Evolutionary conservation across 73 alveolate species (phyloP), one percentile per base, ranked within the genome.

Genomic region (Paramecium octaurelia): DNA sequence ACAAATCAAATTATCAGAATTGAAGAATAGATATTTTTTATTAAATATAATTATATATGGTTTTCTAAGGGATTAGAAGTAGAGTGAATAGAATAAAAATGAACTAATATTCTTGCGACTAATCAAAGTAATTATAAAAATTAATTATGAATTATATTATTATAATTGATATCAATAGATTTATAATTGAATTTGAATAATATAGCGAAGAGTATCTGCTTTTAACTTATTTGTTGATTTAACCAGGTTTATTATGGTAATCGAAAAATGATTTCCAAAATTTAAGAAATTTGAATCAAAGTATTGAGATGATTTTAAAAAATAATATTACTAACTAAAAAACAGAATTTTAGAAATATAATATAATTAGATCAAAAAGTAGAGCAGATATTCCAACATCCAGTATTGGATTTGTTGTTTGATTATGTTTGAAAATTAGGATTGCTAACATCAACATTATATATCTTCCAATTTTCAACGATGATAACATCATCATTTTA

Each of bases 381-480:
- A n/a, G 21, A 3, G 16, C 60, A 38, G 35, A 75, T 75, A 38
- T 38, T 38, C 46, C 57, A 35, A 24, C 60, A 64, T 64, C 84
- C 84, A 64, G 84, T 31, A 64, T 34, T 64, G 4, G 44, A 64
- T 64, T 64, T 64, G 3, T 27, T 20, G 21, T 54, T 54, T n/a
- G 44, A 34, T 64, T 64, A 31, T 12, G 31, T 64, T 64, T 64
- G 46, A 31, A 34, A 31, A 64, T 64, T 64, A 27, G 84, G 84
- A 27, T 64, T 64, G 46, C 84, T 64, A 8, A 64, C 84, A 64
- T 64, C 84, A 27, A 64, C 84, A 34, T 75, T 75, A 42, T 75
- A 75, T 4, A 16, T 21, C 12, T 75, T 75, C 88, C 88, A 75
- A 20, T 75, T 75, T 38, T 75, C 88, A 6, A 75, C 88, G 3